Percentiles rank a stretch among this genome's conserved stretches.
Conservation (phyloP, 257 asterid species). For the Buddleja alternifolia region DNA sequence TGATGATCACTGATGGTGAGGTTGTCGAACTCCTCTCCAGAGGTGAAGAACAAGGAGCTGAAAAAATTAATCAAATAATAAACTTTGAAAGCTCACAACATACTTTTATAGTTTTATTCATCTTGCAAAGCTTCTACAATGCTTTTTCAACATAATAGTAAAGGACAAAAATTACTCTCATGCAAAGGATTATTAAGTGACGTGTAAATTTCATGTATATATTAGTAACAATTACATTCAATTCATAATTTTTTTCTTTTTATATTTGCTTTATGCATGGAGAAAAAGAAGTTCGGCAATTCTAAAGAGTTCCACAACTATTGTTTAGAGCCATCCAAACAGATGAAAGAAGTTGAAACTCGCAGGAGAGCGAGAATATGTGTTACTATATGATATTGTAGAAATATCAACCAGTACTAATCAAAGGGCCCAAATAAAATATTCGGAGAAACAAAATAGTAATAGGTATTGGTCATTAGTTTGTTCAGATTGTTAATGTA, state of each 20-base stretch:
- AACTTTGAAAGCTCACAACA: neutral
- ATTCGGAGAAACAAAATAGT: neutral
- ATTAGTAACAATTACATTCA: neutral
- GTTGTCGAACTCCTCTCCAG: constrained; percentile 37
- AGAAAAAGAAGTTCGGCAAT: neutral
- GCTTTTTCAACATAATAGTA: too few species aligned
- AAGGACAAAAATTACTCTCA: neutral
- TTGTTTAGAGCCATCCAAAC: neutral
- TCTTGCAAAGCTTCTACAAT: neutral
- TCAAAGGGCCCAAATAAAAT: too few species aligned
- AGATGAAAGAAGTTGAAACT: constrained; percentile 12
- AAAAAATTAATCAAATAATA: constrained; percentile 2
- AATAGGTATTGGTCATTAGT: neutral
- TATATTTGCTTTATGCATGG: too few species aligned
- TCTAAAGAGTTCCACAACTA: neutral
- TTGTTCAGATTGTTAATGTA: neutral
- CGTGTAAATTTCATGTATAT: neutral
- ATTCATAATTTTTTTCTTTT: too few species aligned
- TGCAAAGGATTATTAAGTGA: neutral
- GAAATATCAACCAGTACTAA: neutral
- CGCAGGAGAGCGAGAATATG: neutral
- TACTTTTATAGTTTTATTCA: neutral
- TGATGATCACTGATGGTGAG: constrained; percentile 63
- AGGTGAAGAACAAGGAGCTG: constrained; percentile 50
- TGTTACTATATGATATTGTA: neutral